Percentiles rank a stretch among this genome's conserved stretches.
Evolutionary conservation across 2,329 filamentous ascomycete species (phyloP).

Genomic region (Blastomyces parvus): DNA sequence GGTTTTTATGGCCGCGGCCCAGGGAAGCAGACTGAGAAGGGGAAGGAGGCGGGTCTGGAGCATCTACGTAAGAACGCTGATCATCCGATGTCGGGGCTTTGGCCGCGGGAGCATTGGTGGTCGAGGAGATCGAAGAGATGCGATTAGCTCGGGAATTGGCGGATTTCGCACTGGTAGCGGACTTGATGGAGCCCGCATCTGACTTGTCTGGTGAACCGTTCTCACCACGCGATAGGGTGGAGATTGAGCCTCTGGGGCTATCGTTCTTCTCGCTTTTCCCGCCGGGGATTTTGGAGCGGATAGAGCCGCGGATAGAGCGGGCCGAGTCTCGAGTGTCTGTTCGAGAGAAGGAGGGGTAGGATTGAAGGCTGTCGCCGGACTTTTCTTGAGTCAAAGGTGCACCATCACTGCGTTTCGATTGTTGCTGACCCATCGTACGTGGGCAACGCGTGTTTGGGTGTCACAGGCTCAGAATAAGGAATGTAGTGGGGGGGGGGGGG

Average conservation of each 20-base stretch:
- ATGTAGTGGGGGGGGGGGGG: background rate
- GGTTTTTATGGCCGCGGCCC: constrained; percentile 63
- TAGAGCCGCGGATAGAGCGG: constrained; percentile 68
- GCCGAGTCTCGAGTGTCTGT: constrained; percentile 90
- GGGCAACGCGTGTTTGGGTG: constrained; percentile 5
- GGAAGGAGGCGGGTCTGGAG: constrained; percentile 63
- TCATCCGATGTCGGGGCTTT: constrained; percentile 27
- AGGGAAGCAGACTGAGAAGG: constrained; percentile 70
- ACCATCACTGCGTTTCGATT: constrained; percentile 46
- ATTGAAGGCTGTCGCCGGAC: constrained; percentile 54
- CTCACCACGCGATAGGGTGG: constrained; percentile 54
- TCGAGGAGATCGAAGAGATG: constrained; percentile 22
- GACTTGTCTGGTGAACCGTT: constrained; percentile 50
- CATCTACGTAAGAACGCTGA: constrained; percentile 41
- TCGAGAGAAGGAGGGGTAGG: constrained; percentile 83
- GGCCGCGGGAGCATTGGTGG: constrained; percentile 26
- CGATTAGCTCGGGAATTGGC: constrained; percentile 41
- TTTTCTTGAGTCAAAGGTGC: constrained; percentile 34
- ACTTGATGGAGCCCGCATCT: constrained; percentile 67
- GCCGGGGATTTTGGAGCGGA: constrained; percentile 80
- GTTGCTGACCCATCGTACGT: constrained; percentile 42
- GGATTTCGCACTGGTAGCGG: constrained; percentile 50
- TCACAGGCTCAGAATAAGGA: background rate
- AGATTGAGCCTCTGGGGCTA: constrained; percentile 67
- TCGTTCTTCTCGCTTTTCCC: constrained; percentile 52